Evolutionary conservation across 2,329 filamentous ascomycete genomes (phyloP).

Genomic region (Helotiales sp.): DNA sequence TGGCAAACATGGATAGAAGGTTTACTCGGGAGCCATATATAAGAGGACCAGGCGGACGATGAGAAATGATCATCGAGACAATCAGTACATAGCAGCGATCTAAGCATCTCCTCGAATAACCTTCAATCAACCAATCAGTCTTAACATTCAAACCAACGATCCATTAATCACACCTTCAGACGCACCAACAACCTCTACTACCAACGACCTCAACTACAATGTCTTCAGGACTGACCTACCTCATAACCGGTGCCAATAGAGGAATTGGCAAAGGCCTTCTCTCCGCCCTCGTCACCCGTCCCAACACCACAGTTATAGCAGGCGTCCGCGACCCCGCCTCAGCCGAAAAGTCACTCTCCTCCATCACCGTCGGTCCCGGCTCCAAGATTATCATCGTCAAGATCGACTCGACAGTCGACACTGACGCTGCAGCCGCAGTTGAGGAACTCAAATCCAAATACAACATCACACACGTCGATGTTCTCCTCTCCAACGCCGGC

Average conservation of each 20-base stretch:
- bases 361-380: constrained; percentile 19
- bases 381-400: constrained; percentile 44
- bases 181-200: background rate
- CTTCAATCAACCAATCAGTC: background rate
- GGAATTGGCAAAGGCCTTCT: constrained; percentile 37
- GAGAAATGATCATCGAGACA: background rate
- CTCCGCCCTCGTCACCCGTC: constrained; percentile 35
- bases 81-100: background rate
- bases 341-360: constrained; percentile 31
- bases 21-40: constrained; percentile 1
- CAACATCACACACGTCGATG: constrained; percentile 45
- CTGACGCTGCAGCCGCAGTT: constrained; percentile 39
- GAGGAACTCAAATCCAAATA: constrained; percentile 32
- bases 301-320: constrained; percentile 41
- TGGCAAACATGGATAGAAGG: too few species aligned
- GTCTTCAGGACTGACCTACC: constrained; percentile 39
- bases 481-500: constrained; percentile 53
- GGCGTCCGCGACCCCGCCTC: constrained; percentile 36
- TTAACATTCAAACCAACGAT: background rate
- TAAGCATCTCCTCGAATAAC: background rate
- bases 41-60: background rate
- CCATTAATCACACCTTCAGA: background rate
- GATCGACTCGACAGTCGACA: constrained; percentile 41
- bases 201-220: background rate
- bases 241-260: constrained; percentile 25